Evolutionary conservation across 768 basidiomycete genomes (phyloP).

Genomic region (Tubosaeta sp.): DNA sequence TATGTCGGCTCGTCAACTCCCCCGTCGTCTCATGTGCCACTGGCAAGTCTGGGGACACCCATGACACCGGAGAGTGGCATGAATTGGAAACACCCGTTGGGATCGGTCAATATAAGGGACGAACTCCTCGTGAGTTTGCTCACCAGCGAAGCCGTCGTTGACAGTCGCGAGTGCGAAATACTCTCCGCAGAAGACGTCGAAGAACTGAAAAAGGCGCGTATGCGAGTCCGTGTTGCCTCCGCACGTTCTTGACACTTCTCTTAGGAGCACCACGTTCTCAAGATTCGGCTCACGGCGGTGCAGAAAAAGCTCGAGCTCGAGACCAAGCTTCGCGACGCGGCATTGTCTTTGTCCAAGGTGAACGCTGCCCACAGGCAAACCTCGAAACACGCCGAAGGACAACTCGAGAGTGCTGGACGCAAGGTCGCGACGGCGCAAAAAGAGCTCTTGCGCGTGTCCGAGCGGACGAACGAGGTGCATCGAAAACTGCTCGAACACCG

Average conservation of each 20-base stretch:
- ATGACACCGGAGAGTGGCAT: conserved; percentile 34
- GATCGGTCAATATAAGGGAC: conserved; percentile 58
- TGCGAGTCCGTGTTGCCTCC: conserved; percentile 18
- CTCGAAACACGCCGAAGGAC: conserved; percentile 63
- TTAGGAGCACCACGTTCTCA: conserved; percentile 73
- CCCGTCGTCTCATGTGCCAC: conserved; percentile 35
- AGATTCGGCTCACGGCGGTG: conserved; percentile 60
- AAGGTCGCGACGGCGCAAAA: conserved; percentile 69
- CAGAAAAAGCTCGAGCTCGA: conserved; percentile 75
- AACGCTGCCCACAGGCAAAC: conserved; percentile 53
- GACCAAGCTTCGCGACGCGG: conserved; percentile 85
- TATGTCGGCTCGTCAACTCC: conserved; percentile 34
- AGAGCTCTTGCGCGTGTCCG: conserved; percentile 66
- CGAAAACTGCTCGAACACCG: conserved; percentile 74
- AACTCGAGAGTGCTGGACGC: conserved; percentile 67
- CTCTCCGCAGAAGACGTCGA: conserved; percentile 71
- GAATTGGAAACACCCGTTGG: conserved; percentile 43
- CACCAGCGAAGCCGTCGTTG: conserved; percentile 92
- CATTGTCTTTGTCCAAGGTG: conserved; percentile 66
- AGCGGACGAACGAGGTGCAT: conserved; percentile 59
- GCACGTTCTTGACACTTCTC: conserved; percentile 1
- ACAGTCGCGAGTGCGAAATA: conserved; percentile 78
- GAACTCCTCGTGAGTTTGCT: conserved; percentile 86
- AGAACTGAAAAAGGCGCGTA: conserved; percentile 59
- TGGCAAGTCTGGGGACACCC: conserved; percentile 30